These are phyloP conservation scores for Exophiala spinifera DNA, from an alignment of 2,329 filamentous ascomycete species.

Conservation along the genomic window DNA sequence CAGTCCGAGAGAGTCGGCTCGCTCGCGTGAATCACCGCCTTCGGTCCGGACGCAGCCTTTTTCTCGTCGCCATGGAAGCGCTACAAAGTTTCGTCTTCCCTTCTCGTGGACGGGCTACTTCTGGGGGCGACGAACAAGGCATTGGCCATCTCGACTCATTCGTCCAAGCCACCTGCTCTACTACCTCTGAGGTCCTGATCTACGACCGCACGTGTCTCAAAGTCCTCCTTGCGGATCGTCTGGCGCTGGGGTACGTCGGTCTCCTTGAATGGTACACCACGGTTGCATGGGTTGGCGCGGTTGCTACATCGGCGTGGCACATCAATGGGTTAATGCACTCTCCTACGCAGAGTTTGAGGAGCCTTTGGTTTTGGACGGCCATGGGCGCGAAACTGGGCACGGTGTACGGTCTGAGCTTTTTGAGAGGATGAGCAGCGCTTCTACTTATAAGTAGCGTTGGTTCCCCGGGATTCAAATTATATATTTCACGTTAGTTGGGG, in stretches of 20 bases:
- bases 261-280: slow-evolving; percentile 7
- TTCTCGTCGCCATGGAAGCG: neutral
- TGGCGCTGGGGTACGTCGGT: slow-evolving; percentile 9
- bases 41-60: neutral
- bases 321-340: neutral
- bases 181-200: neutral
- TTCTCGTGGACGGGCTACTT: neutral
- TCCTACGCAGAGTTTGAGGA: neutral
- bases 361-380: neutral
- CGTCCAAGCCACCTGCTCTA: neutral
- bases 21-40: neutral
- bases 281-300: neutral
- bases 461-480: too few relatives aligned
- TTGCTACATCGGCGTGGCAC: neutral
- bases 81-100: neutral
- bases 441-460: too few relatives aligned
- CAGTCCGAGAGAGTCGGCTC: neutral
- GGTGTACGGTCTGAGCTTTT: neutral
- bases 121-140: neutral
- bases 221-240: slow-evolving; percentile 12
- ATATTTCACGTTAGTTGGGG: too few relatives aligned
- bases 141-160: neutral
- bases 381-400: neutral
- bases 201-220: slow-evolving; percentile 5
- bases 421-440: neutral